Evolutionary conservation across 2,329 filamentous ascomycete species (phyloP), one percentile per base, ranked within the genome.

Genomic region (Colletotrichum costaricense): DNA sequence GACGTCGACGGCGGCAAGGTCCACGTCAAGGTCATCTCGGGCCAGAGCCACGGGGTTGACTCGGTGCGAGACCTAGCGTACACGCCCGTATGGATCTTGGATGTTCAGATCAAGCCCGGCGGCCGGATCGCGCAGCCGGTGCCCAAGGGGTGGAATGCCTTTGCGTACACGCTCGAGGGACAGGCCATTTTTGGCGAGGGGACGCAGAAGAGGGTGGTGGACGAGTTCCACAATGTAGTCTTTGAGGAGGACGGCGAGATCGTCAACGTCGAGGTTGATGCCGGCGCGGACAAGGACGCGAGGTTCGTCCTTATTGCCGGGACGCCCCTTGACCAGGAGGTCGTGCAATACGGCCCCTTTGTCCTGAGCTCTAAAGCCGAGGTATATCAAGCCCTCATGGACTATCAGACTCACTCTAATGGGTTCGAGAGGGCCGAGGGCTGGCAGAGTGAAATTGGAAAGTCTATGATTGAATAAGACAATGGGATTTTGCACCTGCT

Each of bases 71-170:
- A 98, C 79, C 87, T 98, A 57, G 95, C 96, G 16, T 98, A 98
- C 83, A 98, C 96, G 2, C 97, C 97, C 0, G 95, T 98, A n/a
- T 98, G 96, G 96, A 88, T 98, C 75, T 87, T 98, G 57, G 96
- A 98, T 81, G 86, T 98, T 64, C 91, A 90, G 24, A 90, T 98
- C 66, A 85, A 91, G 78, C 95, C 95, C 0, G 96, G 96, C 66
- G 95, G 94, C 59, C 90, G 87, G 72, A 86, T 98, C 76, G 88
- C 86, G 26, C 96, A 98, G 85, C 83, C 89, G 5, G 80, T 98
- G 3, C 96, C 96, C 0, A 84, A 87, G 74, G 93, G 92, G 33
- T 98, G 95, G 94, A 98, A 97, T 81, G 91, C 94, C 2, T 98
- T 98, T 79, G 92, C 93, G 19, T 98, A 98, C 82, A 93, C 91